A percentile compares a stretch with the other conserved stretches of the same genome.
phyloP scores from a whole-genome alignment of 495 filamentous ascomycete species.

The Coniosporium apollinis region DNA sequence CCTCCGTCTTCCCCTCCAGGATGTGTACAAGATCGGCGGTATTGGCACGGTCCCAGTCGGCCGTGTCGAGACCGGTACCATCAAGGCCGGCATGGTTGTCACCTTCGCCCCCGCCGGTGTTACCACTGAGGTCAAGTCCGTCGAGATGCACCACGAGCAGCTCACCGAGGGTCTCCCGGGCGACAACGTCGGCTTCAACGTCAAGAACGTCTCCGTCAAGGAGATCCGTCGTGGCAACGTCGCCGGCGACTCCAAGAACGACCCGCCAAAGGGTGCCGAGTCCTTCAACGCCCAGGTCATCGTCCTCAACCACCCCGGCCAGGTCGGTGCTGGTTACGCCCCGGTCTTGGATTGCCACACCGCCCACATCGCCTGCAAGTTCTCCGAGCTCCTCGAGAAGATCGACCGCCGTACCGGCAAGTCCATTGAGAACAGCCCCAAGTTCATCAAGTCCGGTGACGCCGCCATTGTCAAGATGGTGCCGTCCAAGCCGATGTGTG shows the following conservation, averaged over 20 bases:
- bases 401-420: constrained; percentile 99
- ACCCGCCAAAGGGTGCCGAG: constrained; percentile 74
- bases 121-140: constrained; percentile 99
- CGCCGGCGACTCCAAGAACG: constrained; percentile 98
- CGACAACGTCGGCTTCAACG: constrained; percentile 99
- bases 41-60: constrained; percentile 99
- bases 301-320: constrained; percentile 99
- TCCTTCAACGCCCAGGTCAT: constrained; percentile 99
- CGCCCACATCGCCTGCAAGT: constrained; percentile 99
- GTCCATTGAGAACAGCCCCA: constrained; percentile 74
- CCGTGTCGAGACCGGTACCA: constrained; percentile 98
- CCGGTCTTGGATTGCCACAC: constrained; percentile 99
- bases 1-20: constrained; percentile 98
- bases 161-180: constrained; percentile 88
- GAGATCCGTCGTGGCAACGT: constrained; percentile 99
- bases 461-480: constrained; percentile 99
- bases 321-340: constrained; percentile 97
- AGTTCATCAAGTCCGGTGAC: constrained; percentile 99
- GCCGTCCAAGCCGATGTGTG: constrained; percentile 99
- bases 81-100: constrained; percentile 96
- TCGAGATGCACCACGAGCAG: constrained; percentile 99
- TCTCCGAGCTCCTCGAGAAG: constrained; percentile 96
- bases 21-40: constrained; percentile 99
- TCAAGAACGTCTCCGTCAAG: constrained; percentile 99
- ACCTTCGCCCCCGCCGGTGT: constrained; percentile 94